These are phyloP conservation scores for Lachnellula subtilissima DNA, from an alignment of 2,329 filamentous ascomycete genomes.

Conservation along the genomic window DNA sequence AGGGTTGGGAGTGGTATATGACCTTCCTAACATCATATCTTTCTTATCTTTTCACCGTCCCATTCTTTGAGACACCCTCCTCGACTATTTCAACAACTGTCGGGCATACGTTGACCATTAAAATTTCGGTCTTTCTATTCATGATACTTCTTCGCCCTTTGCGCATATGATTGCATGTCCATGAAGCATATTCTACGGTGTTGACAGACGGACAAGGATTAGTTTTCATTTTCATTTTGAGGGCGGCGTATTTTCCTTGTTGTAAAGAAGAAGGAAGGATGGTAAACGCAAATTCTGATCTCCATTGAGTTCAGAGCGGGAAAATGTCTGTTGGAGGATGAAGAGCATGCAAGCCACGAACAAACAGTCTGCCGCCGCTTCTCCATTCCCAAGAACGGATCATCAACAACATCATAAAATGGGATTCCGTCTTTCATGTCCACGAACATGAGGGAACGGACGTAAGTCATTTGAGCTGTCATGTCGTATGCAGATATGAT, in stretches of 20 bases:
- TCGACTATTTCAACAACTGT: neutral
- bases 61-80: neutral
- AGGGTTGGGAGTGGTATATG: neutral
- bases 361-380: no score
- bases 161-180: neutral
- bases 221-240: neutral
- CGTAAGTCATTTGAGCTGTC: neutral
- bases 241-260: no score
- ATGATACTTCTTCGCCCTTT: neutral
- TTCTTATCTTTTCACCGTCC: neutral
- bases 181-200: neutral
- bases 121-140: no score
- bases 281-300: no score
- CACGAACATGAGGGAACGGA: neutral
- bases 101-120: no score
- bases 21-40: no score
- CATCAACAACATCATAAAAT: no score
- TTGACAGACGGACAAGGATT: neutral
- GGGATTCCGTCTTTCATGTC: neutral
- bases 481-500: neutral
- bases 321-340: no score
- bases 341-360: no score
- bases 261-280: no score
- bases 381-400: no score
- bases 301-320: no score